These are phyloP conservation scores for Staphylotrichum tortipilum DNA, from an alignment of 495 filamentous ascomycete genomes.

Conservation along the genomic window DNA sequence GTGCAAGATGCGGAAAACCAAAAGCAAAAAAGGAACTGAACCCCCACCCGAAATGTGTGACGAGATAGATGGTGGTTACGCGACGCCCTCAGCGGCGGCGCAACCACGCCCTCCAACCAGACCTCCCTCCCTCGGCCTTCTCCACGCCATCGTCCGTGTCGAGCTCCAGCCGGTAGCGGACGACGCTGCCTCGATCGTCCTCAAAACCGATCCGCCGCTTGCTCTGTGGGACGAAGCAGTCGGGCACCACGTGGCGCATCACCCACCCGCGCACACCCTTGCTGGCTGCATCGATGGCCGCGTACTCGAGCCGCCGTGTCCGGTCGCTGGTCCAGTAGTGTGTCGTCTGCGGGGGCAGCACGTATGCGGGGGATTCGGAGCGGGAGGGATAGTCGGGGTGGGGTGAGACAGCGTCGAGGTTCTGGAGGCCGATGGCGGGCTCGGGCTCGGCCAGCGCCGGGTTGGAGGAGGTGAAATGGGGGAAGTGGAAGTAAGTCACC, in stretches of 20 bases:
- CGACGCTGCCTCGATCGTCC: conserved; percentile 45
- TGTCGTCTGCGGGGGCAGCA: conserved; percentile 43
- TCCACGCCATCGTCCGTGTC: conserved; percentile 9
- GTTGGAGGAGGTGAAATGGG: conserved; percentile 38
- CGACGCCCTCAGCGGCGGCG: conserved; percentile 5
- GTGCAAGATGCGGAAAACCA: conserved; percentile 5
- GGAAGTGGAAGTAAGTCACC: conserved; percentile 41
- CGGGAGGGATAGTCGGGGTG: neutral
- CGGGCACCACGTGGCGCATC: conserved; percentile 43
- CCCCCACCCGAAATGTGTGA: too few species aligned
- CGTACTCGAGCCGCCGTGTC: conserved; percentile 47
- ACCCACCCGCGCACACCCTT: conserved; percentile 46
- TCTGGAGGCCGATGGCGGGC: neutral
- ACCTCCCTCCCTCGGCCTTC: conserved; percentile 4
- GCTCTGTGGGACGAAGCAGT: conserved; percentile 43
- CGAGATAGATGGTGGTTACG: too few species aligned
- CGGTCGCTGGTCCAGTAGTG: conserved; percentile 51
- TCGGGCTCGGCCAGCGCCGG: conserved; percentile 15
- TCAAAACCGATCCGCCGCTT: conserved; percentile 40
- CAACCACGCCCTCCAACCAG: conserved; percentile 22
- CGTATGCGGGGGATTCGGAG: conserved; percentile 9
- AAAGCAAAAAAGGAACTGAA: too few species aligned
- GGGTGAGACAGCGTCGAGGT: neutral
- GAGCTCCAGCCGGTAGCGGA: conserved; percentile 44
- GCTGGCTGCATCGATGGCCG: conserved; percentile 48